Evolutionary conservation across 257 asterid species (phyloP), one percentile per base, ranked within the genome.

Genomic region (Pogostemon cablin): DNA sequence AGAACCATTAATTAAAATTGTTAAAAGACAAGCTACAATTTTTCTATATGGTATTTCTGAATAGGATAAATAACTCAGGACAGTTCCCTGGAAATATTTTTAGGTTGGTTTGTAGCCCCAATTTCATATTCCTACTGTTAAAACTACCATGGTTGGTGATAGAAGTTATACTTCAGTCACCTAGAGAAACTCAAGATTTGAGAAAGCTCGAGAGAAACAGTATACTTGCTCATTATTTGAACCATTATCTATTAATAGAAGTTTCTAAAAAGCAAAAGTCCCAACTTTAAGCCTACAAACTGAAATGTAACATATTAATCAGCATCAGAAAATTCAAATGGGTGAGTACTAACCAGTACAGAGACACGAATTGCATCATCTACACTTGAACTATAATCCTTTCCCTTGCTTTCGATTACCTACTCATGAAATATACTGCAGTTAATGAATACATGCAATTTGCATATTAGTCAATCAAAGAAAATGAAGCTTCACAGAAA

Each of bases 321-420:
- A 67, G 46, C 52, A 44, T 7, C 9, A 42, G 63, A 65, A 59
- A 41, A 25, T 65, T 61, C 46, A 15, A 54, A 34, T 15, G 68
- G 46, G 71, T 60, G 71, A 56, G 34, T 62, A 80, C 96, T 10
- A 73, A 95, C 99, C 99, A 95, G 81, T 81, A 91, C 88, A 55
- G 99, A 95, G 74, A 95, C 96, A 74, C 99, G 99, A 66, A 95
- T 81, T 61, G 89, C 89, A 62, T 91, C 98, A 55, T 95, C 98
- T 43, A 84, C 77, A 77, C 83, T 84, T 68, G 86, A 76, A 70
- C 76, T 38, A 62, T 72, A 72, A 44, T 81, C 87, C 85, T 89
- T 91, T 67, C 75, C 85, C 74, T 88, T 95, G 93, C 99, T 91
- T 83, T 95, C 99, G 47, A 91, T 91, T 25, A 95, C 98, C 99